These are phyloP conservation scores for Abrus precatorius DNA, from an alignment of 306 rosid genomes.

Conservation along the genomic window DNA sequence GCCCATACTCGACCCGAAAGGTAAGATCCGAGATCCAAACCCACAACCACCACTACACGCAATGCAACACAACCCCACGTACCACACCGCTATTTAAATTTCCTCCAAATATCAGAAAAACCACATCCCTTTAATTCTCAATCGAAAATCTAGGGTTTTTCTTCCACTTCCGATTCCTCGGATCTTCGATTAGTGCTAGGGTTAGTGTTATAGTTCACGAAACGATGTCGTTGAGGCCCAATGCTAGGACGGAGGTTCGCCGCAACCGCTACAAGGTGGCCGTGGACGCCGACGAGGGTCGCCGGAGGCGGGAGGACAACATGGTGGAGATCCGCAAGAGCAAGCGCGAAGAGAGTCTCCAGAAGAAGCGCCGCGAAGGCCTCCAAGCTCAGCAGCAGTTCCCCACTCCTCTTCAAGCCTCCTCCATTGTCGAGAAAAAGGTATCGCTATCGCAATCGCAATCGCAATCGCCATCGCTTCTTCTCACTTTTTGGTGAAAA, in stretches of 20 bases:
- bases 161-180: conserved; percentile 34
- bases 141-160: conserved; percentile 57
- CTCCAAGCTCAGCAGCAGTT: conserved; percentile 81
- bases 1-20: background rate
- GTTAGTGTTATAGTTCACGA: conserved; percentile 38
- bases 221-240: conserved; percentile 88
- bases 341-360: conserved; percentile 90
- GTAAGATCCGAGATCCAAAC: conserved; percentile 19
- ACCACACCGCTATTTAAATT: conserved; percentile 51
- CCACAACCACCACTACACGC: conserved; percentile 32
- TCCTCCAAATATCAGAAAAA: conserved; percentile 28
- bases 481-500: background rate
- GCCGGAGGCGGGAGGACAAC: conserved; percentile 89
- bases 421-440: conserved; percentile 77
- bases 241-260: conserved; percentile 87
- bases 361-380: conserved; percentile 92
- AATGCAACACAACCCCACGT: conserved; percentile 3
- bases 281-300: conserved; percentile 94
- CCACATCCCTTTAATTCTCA: conserved; percentile 41
- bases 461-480: background rate
- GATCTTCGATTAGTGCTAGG: conserved; percentile 32
- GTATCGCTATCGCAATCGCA: conserved; percentile 33
- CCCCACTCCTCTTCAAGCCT: conserved; percentile 55
- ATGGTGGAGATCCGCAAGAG: conserved; percentile 96
- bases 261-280: conserved; percentile 95